Percentiles rank a stretch among this genome's conserved stretches.
phyloP scores from a whole-genome alignment of 306 rosid species.

The Herpetospermum pedunculosum region DNA sequence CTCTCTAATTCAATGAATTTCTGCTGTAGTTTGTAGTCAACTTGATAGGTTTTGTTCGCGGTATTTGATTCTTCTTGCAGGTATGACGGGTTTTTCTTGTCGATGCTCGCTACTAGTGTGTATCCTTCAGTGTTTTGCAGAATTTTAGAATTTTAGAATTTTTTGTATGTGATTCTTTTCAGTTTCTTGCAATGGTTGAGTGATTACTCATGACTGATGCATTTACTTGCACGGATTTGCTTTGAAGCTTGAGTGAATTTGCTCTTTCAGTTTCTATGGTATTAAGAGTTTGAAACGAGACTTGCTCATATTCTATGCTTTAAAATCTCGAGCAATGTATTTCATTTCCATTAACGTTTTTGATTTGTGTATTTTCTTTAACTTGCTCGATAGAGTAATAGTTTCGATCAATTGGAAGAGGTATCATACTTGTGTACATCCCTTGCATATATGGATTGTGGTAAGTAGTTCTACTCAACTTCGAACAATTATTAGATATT shows the following conservation, averaged over 20 bases:
- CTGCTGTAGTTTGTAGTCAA: background rate
- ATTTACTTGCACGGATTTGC: background rate
- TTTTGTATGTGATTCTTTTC: background rate
- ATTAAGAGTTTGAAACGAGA: background rate
- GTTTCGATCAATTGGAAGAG: slow-evolving; percentile 81
- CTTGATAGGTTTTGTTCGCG: background rate
- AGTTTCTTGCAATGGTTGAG: background rate
- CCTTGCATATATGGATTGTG: slow-evolving; percentile 93
- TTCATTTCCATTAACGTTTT: background rate
- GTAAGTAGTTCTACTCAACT: slow-evolving; percentile 39
- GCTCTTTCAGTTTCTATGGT: background rate
- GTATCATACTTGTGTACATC: slow-evolving; percentile 63
- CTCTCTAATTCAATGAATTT: background rate
- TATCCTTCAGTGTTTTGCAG: slow-evolving; percentile 43
- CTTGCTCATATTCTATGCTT: background rate
- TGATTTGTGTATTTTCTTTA: background rate
- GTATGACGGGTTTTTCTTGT: slow-evolving; percentile 95
- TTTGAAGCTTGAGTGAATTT: background rate
- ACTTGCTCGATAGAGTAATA: slow-evolving; percentile 40
- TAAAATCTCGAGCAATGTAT: background rate
- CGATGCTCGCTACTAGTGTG: slow-evolving; percentile 98
- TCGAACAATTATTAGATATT: background rate
- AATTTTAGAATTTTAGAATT: background rate
- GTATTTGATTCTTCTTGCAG: slow-evolving; percentile 28
- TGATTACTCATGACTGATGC: background rate